Conservation (phyloP, 306 rosid species). For the Glycine tomentella region DNA sequence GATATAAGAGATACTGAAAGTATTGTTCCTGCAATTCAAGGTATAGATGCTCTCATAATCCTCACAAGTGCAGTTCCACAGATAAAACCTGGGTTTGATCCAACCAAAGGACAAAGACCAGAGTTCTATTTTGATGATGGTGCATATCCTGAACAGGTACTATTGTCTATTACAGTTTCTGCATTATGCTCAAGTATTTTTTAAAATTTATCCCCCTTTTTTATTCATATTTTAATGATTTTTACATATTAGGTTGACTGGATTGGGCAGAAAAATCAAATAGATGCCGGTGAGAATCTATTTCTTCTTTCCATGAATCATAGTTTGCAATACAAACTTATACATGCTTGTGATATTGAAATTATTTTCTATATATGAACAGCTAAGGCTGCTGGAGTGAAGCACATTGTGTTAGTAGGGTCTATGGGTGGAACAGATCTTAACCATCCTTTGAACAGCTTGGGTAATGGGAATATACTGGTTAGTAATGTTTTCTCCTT, state of each 20-base stretch:
- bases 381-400: constrained; percentile 95
- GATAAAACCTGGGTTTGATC: constrained; percentile 85
- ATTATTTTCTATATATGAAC: constrained; percentile 41
- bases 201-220: constrained; percentile 24
- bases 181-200: constrained; percentile 16
- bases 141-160: constrained; percentile 87
- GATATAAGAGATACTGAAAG: constrained; percentile 73
- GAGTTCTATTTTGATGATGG: constrained; percentile 88
- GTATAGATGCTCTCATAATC: constrained; percentile 75
- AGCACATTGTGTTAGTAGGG: constrained; percentile 93
- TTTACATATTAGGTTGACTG: constrained; percentile 81
- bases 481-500: constrained; percentile 55
- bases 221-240: constrained; percentile 32
- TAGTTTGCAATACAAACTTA: not conserved
- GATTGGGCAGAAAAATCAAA: constrained; percentile 96
- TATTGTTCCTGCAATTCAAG: constrained; percentile 78
- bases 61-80: constrained; percentile 87
- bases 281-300: constrained; percentile 75
- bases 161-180: constrained; percentile 23
- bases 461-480: constrained; percentile 90
- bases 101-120: constrained; percentile 79
- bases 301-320: constrained; percentile 26
- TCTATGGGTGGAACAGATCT: constrained; percentile 94
- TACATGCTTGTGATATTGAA: constrained; percentile 31
- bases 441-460: constrained; percentile 74